Conservation (phyloP, 1,284 basidiomycete species). For the Farysia itapuensis region DNA sequence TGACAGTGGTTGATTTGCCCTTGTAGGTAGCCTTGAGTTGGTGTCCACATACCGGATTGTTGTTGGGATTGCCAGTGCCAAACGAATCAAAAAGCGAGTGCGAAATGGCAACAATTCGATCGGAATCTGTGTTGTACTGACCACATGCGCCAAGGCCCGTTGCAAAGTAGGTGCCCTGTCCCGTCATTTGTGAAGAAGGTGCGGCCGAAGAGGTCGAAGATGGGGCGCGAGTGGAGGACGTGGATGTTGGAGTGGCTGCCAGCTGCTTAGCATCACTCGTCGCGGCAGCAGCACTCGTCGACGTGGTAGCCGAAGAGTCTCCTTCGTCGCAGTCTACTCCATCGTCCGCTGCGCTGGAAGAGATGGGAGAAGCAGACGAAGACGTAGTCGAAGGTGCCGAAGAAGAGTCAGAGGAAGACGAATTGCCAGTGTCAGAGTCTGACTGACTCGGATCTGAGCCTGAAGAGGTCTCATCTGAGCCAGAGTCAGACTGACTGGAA, state of each 20-base stretch:
- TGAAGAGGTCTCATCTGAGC: conserved; percentile 27
- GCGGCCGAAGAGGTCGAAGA: conserved; percentile 57
- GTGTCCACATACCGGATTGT: conserved; percentile 49
- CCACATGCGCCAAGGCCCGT: conserved; percentile 54
- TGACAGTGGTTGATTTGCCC: conserved; percentile 46
- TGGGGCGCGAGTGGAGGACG: conserved; percentile 56
- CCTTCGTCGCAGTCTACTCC: conserved; percentile 6
- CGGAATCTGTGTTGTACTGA: conserved; percentile 31
- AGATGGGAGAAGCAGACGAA: background rate
- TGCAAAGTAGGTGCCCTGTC: conserved; percentile 52
- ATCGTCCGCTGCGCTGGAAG: background rate
- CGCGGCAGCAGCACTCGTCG: conserved; percentile 9
- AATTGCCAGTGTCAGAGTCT: background rate
- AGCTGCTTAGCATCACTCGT: conserved; percentile 23
- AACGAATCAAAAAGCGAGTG: conserved; percentile 39
- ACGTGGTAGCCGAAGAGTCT: conserved; percentile 1
- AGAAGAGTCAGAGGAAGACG: background rate
- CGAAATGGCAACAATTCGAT: conserved; percentile 54
- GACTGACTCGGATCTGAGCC: conserved; percentile 1
- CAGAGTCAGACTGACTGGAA: conserved; percentile 56
- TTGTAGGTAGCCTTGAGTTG: conserved; percentile 47
- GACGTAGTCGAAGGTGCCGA: background rate
- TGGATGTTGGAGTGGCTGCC: conserved; percentile 24
- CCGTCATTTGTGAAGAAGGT: conserved; percentile 58
- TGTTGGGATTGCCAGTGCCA: conserved; percentile 49